Conservation (phyloP, 2,329 filamentous ascomycete species). For the Aureobasidium pullulans region DNA sequence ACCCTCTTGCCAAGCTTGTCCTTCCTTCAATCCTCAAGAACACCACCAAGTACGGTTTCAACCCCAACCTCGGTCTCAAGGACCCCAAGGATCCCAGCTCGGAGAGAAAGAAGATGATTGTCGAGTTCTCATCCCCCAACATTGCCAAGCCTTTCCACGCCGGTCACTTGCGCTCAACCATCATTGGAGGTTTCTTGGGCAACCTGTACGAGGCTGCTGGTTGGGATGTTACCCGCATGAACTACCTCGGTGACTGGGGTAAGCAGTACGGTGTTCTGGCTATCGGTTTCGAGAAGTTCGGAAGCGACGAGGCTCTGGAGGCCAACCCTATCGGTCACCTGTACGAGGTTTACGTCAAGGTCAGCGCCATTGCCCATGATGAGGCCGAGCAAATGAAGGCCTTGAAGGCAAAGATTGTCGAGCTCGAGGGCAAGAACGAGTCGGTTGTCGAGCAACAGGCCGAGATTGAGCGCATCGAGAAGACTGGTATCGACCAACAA, state of each 20-base stretch:
- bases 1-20: slow-evolving; percentile 56
- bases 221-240: slow-evolving; percentile 64
- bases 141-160: slow-evolving; percentile 79
- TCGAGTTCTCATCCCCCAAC: slow-evolving; percentile 81
- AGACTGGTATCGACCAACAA: slow-evolving; percentile 61
- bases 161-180: slow-evolving; percentile 67
- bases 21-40: slow-evolving; percentile 62
- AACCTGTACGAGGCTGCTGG: slow-evolving; percentile 62
- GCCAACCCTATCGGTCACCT: slow-evolving; percentile 74
- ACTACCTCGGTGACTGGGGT: slow-evolving; percentile 75
- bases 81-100: slow-evolving; percentile 54
- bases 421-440: slow-evolving; percentile 38
- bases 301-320: slow-evolving; percentile 62
- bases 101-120: slow-evolving; percentile 59
- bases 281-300: slow-evolving; percentile 67
- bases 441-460: slow-evolving; percentile 42
- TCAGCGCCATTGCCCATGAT: slow-evolving; percentile 54
- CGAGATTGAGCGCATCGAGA: slow-evolving; percentile 42
- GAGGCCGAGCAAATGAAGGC: slow-evolving; percentile 60
- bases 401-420: slow-evolving; percentile 35
- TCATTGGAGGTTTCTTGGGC: slow-evolving; percentile 65
- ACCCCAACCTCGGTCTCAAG: slow-evolving; percentile 51
- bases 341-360: slow-evolving; percentile 73
- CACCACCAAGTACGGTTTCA: slow-evolving; percentile 56
- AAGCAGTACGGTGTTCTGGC: slow-evolving; percentile 66